phyloP scores from a whole-genome alignment of 768 basidiomycete genomes.

The Mycena olivaceomarginata region DNA sequence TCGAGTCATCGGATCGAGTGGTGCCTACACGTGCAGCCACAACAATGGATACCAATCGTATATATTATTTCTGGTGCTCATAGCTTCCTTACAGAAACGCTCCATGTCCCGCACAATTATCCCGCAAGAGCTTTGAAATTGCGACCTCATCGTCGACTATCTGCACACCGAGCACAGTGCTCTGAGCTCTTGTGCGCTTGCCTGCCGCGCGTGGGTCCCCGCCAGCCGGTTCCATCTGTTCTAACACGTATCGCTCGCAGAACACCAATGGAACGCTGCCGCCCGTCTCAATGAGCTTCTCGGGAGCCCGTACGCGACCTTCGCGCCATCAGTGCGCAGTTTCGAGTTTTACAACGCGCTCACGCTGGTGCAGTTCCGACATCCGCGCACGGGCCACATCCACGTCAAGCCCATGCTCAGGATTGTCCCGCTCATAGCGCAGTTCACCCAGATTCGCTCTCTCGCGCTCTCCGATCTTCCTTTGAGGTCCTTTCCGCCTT shows the following conservation, averaged over 20 bases:
- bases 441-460: slow-evolving; percentile 24
- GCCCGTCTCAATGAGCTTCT: slow-evolving; percentile 38
- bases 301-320: slow-evolving; percentile 27
- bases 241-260: slow-evolving; percentile 19
- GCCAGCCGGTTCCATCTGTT: slow-evolving; percentile 42
- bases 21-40: slow-evolving; percentile 32
- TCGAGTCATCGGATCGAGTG: slow-evolving; percentile 30
- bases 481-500: slow-evolving; percentile 28
- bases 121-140: slow-evolving; percentile 40
- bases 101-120: slow-evolving; percentile 10
- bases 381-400: slow-evolving; percentile 5
- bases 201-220: slow-evolving; percentile 40
- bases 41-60: slow-evolving; percentile 27
- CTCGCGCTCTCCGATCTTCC: slow-evolving; percentile 37
- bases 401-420: slow-evolving; percentile 23
- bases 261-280: not conserved
- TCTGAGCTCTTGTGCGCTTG: slow-evolving; percentile 34
- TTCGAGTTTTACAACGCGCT: slow-evolving; percentile 28
- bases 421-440: slow-evolving; percentile 17
- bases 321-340: slow-evolving; percentile 26
- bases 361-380: slow-evolving; percentile 17
- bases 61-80: not conserved
- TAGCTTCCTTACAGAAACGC: slow-evolving; percentile 3
- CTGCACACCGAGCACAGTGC: slow-evolving; percentile 25
- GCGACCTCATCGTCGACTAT: slow-evolving; percentile 41